Conservation (phyloP, 1,284 basidiomycete species). For the Tilletia walkeri region DNA sequence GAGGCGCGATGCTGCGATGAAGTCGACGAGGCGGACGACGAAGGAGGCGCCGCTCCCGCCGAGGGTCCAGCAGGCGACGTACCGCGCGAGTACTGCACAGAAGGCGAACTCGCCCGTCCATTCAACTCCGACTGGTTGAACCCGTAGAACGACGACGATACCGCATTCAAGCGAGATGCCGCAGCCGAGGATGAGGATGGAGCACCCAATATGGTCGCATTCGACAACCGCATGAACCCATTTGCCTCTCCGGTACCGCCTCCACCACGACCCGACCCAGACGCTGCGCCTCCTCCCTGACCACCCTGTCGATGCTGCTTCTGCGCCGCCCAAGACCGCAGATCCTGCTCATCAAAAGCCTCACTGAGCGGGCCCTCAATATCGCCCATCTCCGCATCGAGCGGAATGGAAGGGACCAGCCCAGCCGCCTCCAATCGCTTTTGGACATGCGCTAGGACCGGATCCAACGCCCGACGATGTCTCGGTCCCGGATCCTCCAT, state of each 20-base stretch:
- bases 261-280: no score
- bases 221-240: slow-evolving; percentile 8
- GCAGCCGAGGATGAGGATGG: no score
- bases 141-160: no score
- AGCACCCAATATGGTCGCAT: background rate
- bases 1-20: background rate
- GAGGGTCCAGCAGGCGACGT: background rate
- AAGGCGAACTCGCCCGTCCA: background rate
- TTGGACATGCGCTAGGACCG: slow-evolving; percentile 38
- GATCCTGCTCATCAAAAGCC: slow-evolving; percentile 1
- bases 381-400: slow-evolving; percentile 49
- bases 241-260: background rate
- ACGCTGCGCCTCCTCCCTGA: background rate
- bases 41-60: background rate
- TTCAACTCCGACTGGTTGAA: no score
- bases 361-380: slow-evolving; percentile 32
- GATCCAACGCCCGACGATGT: slow-evolving; percentile 35
- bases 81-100: background rate
- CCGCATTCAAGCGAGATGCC: background rate
- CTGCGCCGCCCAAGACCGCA: background rate
- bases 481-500: background rate
- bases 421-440: slow-evolving; percentile 44
- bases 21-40: background rate
- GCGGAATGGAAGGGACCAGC: slow-evolving; percentile 42
- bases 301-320: background rate